A percentile compares a stretch with the other conserved stretches of the same genome.
Conservation (phyloP, 331 rosid genomes). For the Pyrus hybrid region DNA sequence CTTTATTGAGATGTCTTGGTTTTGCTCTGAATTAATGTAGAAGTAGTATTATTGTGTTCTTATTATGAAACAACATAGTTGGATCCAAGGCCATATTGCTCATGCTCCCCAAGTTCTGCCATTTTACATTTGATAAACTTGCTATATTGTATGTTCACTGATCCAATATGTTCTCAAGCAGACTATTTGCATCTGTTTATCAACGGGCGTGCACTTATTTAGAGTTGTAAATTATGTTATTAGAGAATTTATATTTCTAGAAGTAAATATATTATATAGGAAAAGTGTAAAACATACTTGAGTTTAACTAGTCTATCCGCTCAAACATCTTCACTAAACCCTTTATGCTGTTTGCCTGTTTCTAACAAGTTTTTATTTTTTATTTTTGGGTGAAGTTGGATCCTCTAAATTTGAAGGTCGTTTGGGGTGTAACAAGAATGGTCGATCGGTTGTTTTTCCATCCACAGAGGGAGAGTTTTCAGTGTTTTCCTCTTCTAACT, state of each 20-base stretch:
- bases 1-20: background rate
- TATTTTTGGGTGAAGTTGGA: conserved; percentile 14
- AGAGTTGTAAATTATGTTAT: background rate
- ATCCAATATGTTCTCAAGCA: background rate
- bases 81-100: background rate
- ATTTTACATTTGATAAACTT: background rate
- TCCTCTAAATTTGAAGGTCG: background rate
- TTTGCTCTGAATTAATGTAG: background rate
- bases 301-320: background rate
- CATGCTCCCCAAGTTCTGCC: background rate
- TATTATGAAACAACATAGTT: background rate
- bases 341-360: background rate
- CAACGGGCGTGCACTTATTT: background rate
- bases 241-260: background rate
- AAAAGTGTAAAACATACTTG: background rate
- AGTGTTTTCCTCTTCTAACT: conserved; percentile 7
- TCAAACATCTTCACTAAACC: background rate
- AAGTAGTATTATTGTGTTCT: background rate
- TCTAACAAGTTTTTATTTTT: background rate
- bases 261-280: background rate
- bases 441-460: conserved; percentile 8
- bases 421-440: conserved; percentile 6
- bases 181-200: background rate
- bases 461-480: background rate
- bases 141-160: background rate